Evolutionary conservation across 2,329 filamentous ascomycete genomes (phyloP), one percentile per base, ranked within the genome.

Genomic region (Colletotrichum sp.): DNA sequence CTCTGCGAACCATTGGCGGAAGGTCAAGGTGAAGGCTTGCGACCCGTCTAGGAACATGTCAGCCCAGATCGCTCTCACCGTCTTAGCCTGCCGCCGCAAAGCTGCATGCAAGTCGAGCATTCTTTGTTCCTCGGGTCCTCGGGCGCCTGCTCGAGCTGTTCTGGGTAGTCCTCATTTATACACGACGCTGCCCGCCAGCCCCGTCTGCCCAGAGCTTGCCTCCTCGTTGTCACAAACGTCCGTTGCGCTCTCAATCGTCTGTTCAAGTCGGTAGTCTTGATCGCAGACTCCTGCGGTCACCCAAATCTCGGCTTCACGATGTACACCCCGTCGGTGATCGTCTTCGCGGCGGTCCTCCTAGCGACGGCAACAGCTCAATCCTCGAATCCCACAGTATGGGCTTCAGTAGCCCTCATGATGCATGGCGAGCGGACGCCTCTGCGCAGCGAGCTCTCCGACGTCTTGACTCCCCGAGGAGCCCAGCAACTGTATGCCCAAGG

Each of bases 341-440:
- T 79, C 2, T 55, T 78, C n/a, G 59, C 82, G 31, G 65, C 76
- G 27, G 66, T 77, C 51, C 74, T 84, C 31, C 62, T 80, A 29
- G 72, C 76, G 24, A 75, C 76, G 43, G 71, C 76, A 38, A 72
- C 78, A 18, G 84, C 82, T 9, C 82, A 85, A 65, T 77, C 80
- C 15, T 73, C 75, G 34, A 79, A 78, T 51, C 82, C 84, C 64
- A 86, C 82, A 31, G 84, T 90, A 65, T 89, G 87, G 87, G 85
- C 86, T 6, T 86, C 85, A 0, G 85, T 87, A 57, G 85, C 84
- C 29, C 89, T 85, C 78, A 76, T 90, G 75, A 82, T 87, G 74
- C 82, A 90, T 77, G 90, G 90, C 77, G 90, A 92, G 78, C 87
- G 84, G 54, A 89, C 85, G 6, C 89, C 90, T 4, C 59, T 82